Evolutionary conservation across 2,329 filamentous ascomycete species (phyloP), one percentile per base, ranked within the genome.

Genomic region (Epichloe coenophiala): DNA sequence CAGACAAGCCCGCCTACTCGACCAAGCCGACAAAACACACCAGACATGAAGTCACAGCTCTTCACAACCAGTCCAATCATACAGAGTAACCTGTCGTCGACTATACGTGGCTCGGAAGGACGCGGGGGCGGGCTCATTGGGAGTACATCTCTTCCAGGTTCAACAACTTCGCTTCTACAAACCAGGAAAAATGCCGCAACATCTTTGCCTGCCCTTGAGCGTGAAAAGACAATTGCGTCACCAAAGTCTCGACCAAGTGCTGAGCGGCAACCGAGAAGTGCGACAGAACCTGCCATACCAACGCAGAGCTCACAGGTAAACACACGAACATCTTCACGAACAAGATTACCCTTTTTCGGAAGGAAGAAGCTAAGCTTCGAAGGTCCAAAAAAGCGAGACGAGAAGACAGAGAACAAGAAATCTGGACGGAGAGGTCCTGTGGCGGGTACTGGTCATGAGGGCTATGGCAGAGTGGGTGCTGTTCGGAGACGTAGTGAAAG

Each of bases 371-470:
- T 78, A 0, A 72, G 78, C 1, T 63, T 76, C 4, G 73, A 80
- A 41, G 62, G 65, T 15, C 53, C 67, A 65, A 65, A 19, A 21
- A 53, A 63, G 1, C 76, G 81, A n/a, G 80, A 76, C 61, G 73
- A 75, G 38, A 80, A 59, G 33, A 55, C 58, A 1, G 58, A 59
- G 27, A 59, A 59, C 47, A 63, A 59, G 44, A 44, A 46, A 3
- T 23, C 71, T 23, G 77, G 85, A 21, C 44, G 51, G 31, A 91
- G 88, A 65, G 90, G 91, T 0, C 91, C 91, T 23, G 80, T 78
- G 15, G 91, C 91, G 40, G 91, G 91, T n/a, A 97, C 91, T 38
- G 91, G 91, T 0, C 89, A 97, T 60, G 91, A 97, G 68, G 85
- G 85, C 1, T 90, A 91, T 59, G 84, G 84, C 1, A 77, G 77